These are phyloP conservation scores for Wickerhamomyces sp. DNA, from an alignment of 1,139 yeast species.

Conservation along the genomic window DNA sequence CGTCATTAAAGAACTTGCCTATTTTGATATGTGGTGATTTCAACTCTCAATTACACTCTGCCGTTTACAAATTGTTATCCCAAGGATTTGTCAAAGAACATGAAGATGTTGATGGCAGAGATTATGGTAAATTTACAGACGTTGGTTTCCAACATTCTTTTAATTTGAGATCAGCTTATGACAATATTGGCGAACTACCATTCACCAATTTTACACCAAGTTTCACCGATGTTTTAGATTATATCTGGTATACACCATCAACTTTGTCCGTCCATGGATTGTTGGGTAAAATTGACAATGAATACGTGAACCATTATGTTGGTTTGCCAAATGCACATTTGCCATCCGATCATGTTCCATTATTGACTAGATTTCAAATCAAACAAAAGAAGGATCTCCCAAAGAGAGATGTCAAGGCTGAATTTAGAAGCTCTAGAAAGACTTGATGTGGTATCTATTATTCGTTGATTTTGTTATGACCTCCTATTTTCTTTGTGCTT, in stretches of 20 bases:
- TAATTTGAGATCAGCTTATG: constrained; percentile 81
- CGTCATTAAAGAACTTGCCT: constrained; percentile 53
- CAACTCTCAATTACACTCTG: constrained; percentile 82
- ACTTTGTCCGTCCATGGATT: constrained; percentile 78
- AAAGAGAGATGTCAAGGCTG: constrained; percentile 20
- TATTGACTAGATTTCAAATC: constrained; percentile 71
- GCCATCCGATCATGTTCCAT: constrained; percentile 92
- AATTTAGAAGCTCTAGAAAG: constrained; percentile 23
- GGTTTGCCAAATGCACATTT: constrained; percentile 94
- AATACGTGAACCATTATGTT: constrained; percentile 68
- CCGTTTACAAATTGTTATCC: constrained; percentile 86
- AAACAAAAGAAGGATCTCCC: constrained; percentile 38
- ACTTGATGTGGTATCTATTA: too few relatives aligned
- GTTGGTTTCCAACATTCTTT: constrained; percentile 83
- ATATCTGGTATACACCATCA: constrained; percentile 88
- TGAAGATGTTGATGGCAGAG: constrained; percentile 76
- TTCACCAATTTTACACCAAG: constrained; percentile 93
- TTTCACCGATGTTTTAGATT: constrained; percentile 90
- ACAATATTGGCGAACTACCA: constrained; percentile 80
- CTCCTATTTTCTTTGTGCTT: too few relatives aligned
- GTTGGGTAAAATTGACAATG: constrained; percentile 77
- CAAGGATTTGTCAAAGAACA: constrained; percentile 74
- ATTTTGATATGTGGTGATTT: constrained; percentile 91
- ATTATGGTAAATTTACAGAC: constrained; percentile 86
- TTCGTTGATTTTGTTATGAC: too few relatives aligned